Evolutionary conservation across 345 rosid species (phyloP), one percentile per base, ranked within the genome.

Genomic region (Rhodamnia argentea): DNA sequence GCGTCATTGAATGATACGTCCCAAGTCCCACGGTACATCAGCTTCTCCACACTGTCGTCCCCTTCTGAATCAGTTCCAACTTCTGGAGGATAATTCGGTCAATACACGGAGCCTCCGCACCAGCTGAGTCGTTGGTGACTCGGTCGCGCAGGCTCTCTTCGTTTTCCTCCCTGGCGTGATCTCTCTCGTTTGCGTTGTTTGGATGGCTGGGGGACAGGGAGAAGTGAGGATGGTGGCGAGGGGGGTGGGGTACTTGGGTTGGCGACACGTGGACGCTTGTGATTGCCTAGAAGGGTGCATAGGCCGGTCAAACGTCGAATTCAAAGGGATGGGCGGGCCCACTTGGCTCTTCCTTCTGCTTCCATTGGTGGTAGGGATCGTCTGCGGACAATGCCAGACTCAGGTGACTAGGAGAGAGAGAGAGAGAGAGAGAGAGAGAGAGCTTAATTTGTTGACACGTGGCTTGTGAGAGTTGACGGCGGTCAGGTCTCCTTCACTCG

Each of bases 101-200:
- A 70, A 70, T 18, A 22, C 47, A 70, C 81, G 47, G 13, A 70
- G 81, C 26, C 47, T 37, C 7, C 47, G 81, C 7, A 5, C 47
- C 81, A 42, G 81, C 47, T 70, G 81, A 70, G 81, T 70, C 47
- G 47, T 70, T 9, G 81, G 81, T 12, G 81, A 70, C 81, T 70
- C 47, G 81, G 81, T 70, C 81, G 32, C 26, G 81, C 10, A 37
- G 26, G 81, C 81, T 37, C 81, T 37, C 81, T 42, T 70, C 76
- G 42, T 70, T 18, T 18, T 18, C 20, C 24, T 40, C 78, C 78
- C 47, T 37, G 13, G 81, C 42, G 26, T 22, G 76, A 64, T 70
- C 81, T 10, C 78, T 23, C 60, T 23, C 60, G n/a, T 56, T 9
- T 57, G 60, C 60, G 4, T 57, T 57, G 60, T 24, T 37, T 4